phyloP scores from a whole-genome alignment of 2,329 filamentous ascomycete genomes.

The Gaeumannomyces tritici region DNA sequence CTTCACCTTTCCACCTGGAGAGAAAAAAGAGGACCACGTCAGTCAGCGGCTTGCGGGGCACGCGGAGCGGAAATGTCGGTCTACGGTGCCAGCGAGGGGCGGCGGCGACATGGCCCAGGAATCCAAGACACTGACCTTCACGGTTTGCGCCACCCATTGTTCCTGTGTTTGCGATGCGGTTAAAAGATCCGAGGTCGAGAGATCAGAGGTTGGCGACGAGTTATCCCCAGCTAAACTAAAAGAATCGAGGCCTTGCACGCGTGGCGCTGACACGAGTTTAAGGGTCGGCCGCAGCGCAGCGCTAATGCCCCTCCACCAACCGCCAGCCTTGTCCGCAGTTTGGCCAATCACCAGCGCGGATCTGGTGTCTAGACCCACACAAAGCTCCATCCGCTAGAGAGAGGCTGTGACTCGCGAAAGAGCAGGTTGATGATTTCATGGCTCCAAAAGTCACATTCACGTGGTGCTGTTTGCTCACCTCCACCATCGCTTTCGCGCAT shows the following conservation, averaged over 20 bases:
- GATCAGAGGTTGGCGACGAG: not conserved
- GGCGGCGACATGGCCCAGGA: not conserved
- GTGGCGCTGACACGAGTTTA: not conserved
- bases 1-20: constrained; percentile 69
- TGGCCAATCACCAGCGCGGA: not conserved
- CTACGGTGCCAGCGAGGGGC: not conserved
- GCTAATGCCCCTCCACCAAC: not conserved
- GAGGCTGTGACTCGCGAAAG: too few relatives aligned
- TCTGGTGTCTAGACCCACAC: not conserved
- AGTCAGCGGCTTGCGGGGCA: not conserved
- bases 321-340: not conserved
- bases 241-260: not conserved
- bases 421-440: not conserved
- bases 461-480: not conserved
- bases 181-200: not conserved
- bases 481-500: not conserved
- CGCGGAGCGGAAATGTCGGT: constrained; percentile 2
- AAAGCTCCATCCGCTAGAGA: not conserved
- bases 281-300: not conserved
- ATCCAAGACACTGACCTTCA: constrained; percentile 40
- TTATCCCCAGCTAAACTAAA: not conserved
- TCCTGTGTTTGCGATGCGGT: not conserved
- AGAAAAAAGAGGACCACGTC: not conserved
- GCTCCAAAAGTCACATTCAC: not conserved
- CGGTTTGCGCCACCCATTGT: constrained; percentile 58